A percentile compares a stretch with the other conserved stretches of the same genome.
Evolutionary conservation across 2,329 filamentous ascomycete species (phyloP).

Genomic region (Lasiodiplodia sp.): DNA sequence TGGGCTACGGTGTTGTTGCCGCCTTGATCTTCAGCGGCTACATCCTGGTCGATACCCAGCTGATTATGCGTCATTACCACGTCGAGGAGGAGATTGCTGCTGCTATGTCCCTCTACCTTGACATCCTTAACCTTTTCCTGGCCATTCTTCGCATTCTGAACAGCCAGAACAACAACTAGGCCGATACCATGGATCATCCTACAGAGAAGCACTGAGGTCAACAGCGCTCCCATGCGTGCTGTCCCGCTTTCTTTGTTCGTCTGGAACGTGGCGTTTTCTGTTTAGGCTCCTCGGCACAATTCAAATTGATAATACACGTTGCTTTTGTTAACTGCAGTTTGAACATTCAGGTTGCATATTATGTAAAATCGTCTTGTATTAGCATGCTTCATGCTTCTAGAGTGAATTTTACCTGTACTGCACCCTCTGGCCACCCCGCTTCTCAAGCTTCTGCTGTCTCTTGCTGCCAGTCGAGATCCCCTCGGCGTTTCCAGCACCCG

Average conservation of each 20-base stretch:
- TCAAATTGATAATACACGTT: background rate
- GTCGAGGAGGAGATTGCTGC: conserved; percentile 98
- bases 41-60: conserved; percentile 94
- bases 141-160: conserved; percentile 95
- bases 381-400: background rate
- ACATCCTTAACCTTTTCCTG: conserved; percentile 96
- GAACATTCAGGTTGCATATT: background rate
- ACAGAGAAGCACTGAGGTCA: background rate
- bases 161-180: conserved; percentile 88
- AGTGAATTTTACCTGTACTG: conserved; percentile 51
- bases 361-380: background rate
- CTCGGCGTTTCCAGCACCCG: conserved; percentile 44
- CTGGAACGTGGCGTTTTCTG: background rate
- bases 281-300: background rate
- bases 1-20: conserved; percentile 81
- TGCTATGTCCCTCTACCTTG: conserved; percentile 91
- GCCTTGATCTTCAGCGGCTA: conserved; percentile 94
- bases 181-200: background rate
- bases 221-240: background rate
- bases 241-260: background rate
- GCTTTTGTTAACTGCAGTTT: background rate
- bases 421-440: conserved; percentile 58
- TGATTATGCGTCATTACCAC: conserved; percentile 94
- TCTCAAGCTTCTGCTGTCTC: conserved; percentile 60
- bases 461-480: conserved; percentile 47